Evolutionary conservation across 345 rosid genomes (phyloP).

Genomic region (Brassica juncea): DNA sequence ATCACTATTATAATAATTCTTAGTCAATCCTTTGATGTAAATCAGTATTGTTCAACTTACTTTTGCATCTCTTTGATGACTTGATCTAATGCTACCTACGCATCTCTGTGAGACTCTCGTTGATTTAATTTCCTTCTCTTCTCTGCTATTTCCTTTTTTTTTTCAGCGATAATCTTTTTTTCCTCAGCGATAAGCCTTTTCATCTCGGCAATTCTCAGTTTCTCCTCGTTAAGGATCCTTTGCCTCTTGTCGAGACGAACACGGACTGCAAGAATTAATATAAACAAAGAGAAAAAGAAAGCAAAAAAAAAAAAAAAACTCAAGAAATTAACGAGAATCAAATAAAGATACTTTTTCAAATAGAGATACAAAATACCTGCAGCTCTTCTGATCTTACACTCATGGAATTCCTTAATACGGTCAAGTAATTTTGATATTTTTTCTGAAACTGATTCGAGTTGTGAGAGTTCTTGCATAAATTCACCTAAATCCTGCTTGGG

Average conservation of each 20-base stretch:
- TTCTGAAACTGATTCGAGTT: background rate
- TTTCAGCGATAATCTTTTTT: background rate
- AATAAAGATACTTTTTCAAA: too few species aligned
- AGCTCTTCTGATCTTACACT: background rate
- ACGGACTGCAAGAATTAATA: background rate
- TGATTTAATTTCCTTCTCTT: background rate
- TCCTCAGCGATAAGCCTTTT: too few species aligned
- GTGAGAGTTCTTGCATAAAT: background rate
- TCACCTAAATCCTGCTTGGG: background rate
- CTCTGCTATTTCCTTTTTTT: background rate
- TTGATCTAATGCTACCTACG: background rate
- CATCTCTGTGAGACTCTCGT: background rate
- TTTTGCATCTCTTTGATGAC: background rate
- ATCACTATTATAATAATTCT: too few species aligned
- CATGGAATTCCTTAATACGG: background rate
- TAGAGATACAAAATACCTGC: background rate
- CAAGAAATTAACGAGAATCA: too few species aligned
- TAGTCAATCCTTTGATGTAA: background rate
- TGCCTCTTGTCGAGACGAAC: background rate
- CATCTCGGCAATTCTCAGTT: background rate
- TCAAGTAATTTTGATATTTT: background rate
- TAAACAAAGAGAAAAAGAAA: too few species aligned
- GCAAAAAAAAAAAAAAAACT: too few species aligned
- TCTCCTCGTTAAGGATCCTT: background rate
- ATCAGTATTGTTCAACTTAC: background rate